Evolutionary conservation across 1,284 basidiomycete genomes (phyloP).

Genomic region (Marasmius sp.): DNA sequence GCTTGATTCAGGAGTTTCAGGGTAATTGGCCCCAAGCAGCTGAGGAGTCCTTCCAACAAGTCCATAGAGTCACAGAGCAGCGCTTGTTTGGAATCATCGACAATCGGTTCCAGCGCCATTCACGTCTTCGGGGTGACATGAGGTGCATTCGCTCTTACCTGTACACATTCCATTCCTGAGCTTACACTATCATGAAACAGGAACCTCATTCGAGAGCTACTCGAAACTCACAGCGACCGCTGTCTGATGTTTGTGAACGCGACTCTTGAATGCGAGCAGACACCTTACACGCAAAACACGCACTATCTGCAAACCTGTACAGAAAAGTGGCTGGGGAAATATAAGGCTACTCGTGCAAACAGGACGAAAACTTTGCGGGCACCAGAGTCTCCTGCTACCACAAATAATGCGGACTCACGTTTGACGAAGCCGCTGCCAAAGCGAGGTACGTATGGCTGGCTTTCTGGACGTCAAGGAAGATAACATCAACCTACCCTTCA

Average conservation of each 20-base stretch:
- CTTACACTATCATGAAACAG: constrained; percentile 13
- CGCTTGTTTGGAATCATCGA: constrained; percentile 16
- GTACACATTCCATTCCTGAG: background rate
- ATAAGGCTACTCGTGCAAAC: constrained; percentile 20
- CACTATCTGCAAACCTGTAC: constrained; percentile 32
- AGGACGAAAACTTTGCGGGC: too few relatives aligned
- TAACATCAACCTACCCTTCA: too few relatives aligned
- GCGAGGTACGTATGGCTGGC: too few relatives aligned
- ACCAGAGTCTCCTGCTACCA: too few relatives aligned
- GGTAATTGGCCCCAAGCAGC: constrained; percentile 28
- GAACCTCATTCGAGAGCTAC: constrained; percentile 20
- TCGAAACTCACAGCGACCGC: constrained; percentile 19
- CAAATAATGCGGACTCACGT: too few relatives aligned
- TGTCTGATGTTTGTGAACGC: constrained; percentile 25
- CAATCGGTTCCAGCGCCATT: constrained; percentile 19
- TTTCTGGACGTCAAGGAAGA: too few relatives aligned
- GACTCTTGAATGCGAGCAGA: constrained; percentile 30
- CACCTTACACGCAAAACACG: constrained; percentile 39
- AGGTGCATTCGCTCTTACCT: background rate
- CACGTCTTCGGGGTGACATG: background rate
- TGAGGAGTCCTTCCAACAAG: constrained; percentile 27
- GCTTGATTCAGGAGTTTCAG: constrained; percentile 29
- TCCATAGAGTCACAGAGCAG: constrained; percentile 19
- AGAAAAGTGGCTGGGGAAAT: constrained; percentile 35
- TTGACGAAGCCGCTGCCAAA: too few relatives aligned